Evolutionary conservation across 225 moss, liverwort and hornwort genomes (phyloP), one percentile per base, ranked within the genome.

Genomic region (Takakia lepidozioides): DNA sequence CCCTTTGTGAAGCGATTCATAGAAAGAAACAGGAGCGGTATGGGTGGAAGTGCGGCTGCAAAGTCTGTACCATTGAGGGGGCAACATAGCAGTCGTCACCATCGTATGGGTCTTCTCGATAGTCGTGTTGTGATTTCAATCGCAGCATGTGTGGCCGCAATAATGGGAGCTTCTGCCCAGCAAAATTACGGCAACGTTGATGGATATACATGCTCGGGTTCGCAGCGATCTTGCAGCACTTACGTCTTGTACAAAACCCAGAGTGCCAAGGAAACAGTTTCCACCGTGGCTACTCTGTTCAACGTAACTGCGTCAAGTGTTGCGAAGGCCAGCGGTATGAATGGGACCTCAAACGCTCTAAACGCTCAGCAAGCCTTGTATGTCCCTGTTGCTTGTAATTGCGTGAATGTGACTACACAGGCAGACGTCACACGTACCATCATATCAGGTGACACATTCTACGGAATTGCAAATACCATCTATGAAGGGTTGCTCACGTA

Each of bases 371-470:
- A 49, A 6, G 55, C 63, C 24, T 15, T 80, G 0, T n/a, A 59
- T 4, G 14, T 80, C 6, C 70, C 74, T 10, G 14, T 80, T 24
- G 51, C 11, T 38, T 80, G 79, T 40, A 22, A 29, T 10, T 80
- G 79, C 22, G 51, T 17, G 41, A 66, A 64, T 38, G 8, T 1
- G 10, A 50, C 61, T 0, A 59, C 65, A 24, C 58, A 54, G 25
- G 56, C 60, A 3, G 56, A 59, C 23, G 65, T 89, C 23, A 48
- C 69, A 1, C 84, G 82, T 59, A 74, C 24, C 5, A 84, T 95
- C 40, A 60, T 52, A 19, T 0, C 1, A 0, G 74, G 68, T 5
- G 74, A 80, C 51, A 70, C 38, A 0, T 71, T 59, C 22, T 70
- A 30, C 35, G 0, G 22, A 4, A 6, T 74, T 7, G 29, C 20